Base-by-base conservation (phyloP, 768 basidiomycete genomes). In the Epithele typhae region DNA sequence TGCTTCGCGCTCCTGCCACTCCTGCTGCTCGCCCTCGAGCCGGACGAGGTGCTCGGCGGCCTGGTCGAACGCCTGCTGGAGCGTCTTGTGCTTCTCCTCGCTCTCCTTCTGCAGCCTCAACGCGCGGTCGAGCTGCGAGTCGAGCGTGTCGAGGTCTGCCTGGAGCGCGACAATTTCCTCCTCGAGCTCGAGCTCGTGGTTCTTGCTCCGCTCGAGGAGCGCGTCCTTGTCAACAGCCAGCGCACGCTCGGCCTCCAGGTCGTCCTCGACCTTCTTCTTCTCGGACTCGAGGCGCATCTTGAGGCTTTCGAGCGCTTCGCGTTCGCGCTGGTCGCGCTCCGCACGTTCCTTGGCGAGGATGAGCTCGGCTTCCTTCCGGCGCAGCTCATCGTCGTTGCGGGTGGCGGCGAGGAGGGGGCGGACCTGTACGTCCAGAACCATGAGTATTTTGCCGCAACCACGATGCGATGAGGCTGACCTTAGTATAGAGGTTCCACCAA, bases 401-500 rank as follows among this genome's bases (percentile, higher is more conserved):
- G 95, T 95, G 0, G 94, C 94, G 18, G 91, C 91, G 24, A 99
- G 76, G 12, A 98, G 65, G 0, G 96, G 96, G 25, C 94, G 87
- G 17, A 99, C 84, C 87, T 89, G 37, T 7, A 44, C 8, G 7
- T 3, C 10, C 17, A n/a, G 11, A 1, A 18, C 18, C 27, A 18
- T 43, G 17, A 32, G 41, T 1, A 38, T 44, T 12, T 46, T 25
- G 17, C 23, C 40, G 25, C 4, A 10, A 40, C 33, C 14, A 18
- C 10, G 14, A 23, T 5, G n/a, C 3, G 10, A 21, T 11, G 12
- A 19, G 30, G 45, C 65, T 37, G 51, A 81, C 92, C 73, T 95
- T 95, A 2, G 92, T 92, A 62, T 94, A 99, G 8, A 98, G 74
- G 52, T 93, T 88, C 96, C 96, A 99, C 96, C 96, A 98, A 1